Conservation (phyloP, 306 rosid species). For the Cyclanthera cordifolia region DNA sequence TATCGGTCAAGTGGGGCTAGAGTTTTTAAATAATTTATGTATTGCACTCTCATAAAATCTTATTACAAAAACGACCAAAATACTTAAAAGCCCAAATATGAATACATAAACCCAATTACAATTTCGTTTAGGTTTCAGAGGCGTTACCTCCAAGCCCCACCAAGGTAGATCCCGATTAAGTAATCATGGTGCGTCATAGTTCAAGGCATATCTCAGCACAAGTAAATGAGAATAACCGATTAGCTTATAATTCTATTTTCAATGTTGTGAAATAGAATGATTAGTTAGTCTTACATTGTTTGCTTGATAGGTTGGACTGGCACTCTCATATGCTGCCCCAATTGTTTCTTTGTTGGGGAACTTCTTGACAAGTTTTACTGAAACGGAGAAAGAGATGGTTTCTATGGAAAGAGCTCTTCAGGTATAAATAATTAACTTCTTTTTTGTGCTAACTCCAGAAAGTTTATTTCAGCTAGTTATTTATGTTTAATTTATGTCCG, state of each 20-base stretch:
- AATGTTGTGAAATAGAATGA: slow-evolving; percentile 6
- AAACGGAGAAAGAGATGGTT: slow-evolving; percentile 99
- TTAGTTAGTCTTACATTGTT: background rate
- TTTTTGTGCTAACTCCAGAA: background rate
- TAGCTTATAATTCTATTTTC: background rate
- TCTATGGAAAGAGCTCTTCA: slow-evolving; percentile 84
- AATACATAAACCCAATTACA: too few species aligned
- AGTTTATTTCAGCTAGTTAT: background rate
- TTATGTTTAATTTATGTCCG: slow-evolving; percentile 13
- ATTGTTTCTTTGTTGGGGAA: slow-evolving; percentile 70
- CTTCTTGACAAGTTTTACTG: slow-evolving; percentile 81
- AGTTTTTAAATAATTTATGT: too few species aligned
- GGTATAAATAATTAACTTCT: slow-evolving; percentile 35
- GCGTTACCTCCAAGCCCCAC: too few species aligned
- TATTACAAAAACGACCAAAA: too few species aligned
- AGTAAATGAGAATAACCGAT: background rate
- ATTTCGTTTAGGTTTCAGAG: too few species aligned
- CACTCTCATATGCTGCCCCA: slow-evolving; percentile 89
- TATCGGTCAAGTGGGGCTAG: too few species aligned
- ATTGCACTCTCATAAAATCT: too few species aligned
- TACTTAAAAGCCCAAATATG: too few species aligned
- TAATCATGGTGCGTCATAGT: too few species aligned
- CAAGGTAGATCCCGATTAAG: too few species aligned
- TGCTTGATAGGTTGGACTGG: slow-evolving; percentile 66
- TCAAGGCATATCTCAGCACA: too few species aligned